A percentile compares a stretch with the other conserved stretches of the same genome.
Evolutionary conservation across 192 early-diverging fungal genomes (phyloP).

Genomic region (Chytriomyces sp.): DNA sequence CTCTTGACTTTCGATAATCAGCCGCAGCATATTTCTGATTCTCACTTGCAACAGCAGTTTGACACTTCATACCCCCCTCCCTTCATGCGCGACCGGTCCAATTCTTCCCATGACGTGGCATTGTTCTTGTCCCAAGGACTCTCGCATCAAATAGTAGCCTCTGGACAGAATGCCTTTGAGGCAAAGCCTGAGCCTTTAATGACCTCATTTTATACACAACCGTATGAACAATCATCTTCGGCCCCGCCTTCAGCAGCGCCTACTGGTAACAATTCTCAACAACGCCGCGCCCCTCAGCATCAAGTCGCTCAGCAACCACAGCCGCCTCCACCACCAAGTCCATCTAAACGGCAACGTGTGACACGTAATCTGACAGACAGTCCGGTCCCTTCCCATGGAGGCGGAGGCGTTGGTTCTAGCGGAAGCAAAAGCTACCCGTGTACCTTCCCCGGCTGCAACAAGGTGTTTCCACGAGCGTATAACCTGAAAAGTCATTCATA

Average conservation of each 20-base stretch:
- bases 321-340: neutral
- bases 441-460: constrained; percentile 57
- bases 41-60: too few species aligned
- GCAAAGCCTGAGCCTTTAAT: too few species aligned
- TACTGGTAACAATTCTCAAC: too few species aligned
- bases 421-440: constrained; percentile 24
- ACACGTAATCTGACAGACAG: neutral
- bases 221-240: too few species aligned
- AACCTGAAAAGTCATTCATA: constrained; percentile 78
- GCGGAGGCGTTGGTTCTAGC: neutral
- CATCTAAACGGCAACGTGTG: neutral
- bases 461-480: constrained; percentile 75
- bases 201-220: too few species aligned
- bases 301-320: neutral
- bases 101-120: neutral
- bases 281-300: neutral
- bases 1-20: too few species aligned
- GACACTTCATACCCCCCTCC: too few species aligned
- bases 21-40: too few species aligned
- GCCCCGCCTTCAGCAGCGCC: too few species aligned
- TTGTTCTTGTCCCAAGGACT: neutral
- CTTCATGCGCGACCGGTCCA: neutral
- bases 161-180: too few species aligned
- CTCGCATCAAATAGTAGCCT: neutral
- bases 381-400: neutral